Percentiles rank a stretch among this genome's conserved stretches.
Conservation (phyloP, 2,329 filamentous ascomycete species). For the Sporothrix brasiliensis region DNA sequence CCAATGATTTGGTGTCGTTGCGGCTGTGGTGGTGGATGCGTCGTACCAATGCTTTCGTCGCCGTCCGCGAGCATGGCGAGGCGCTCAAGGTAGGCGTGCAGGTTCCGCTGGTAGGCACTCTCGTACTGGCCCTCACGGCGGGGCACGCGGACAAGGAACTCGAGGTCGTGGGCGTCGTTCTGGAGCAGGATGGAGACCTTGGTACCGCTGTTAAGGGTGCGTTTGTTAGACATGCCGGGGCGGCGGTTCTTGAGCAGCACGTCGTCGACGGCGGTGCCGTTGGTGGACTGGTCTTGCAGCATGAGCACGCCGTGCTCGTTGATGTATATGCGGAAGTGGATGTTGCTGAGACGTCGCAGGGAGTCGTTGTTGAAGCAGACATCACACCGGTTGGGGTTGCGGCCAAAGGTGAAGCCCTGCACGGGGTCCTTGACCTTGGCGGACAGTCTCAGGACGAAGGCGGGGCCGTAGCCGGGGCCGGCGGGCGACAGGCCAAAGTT, state of each 20-base stretch:
- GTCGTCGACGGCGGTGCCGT: slow-evolving; percentile 85
- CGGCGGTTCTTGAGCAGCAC: slow-evolving; percentile 57
- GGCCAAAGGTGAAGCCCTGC: slow-evolving; percentile 83
- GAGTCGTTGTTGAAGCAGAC: slow-evolving; percentile 68
- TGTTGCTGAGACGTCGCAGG: slow-evolving; percentile 78
- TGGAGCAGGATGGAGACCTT: slow-evolving; percentile 70
- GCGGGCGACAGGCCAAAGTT: slow-evolving; percentile 56
- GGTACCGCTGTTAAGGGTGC: slow-evolving; percentile 72
- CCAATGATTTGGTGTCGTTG: slow-evolving; percentile 48
- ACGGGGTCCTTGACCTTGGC: slow-evolving; percentile 67
- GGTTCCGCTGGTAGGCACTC: slow-evolving; percentile 67
- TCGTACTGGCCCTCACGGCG: slow-evolving; percentile 68
- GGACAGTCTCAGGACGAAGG: slow-evolving; percentile 80
- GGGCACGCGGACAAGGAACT: slow-evolving; percentile 85
- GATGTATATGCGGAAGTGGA: slow-evolving; percentile 93
- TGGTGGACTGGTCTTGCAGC: slow-evolving; percentile 93
- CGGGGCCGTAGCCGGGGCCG: slow-evolving; percentile 57
- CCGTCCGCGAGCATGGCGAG: slow-evolving; percentile 41
- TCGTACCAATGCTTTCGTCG: background rate
- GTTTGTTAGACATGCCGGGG: slow-evolving; percentile 43
- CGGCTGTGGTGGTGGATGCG: background rate
- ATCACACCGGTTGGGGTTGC: slow-evolving; percentile 73
- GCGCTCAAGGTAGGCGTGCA: slow-evolving; percentile 65
- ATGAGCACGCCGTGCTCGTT: slow-evolving; percentile 86
- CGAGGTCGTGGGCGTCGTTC: slow-evolving; percentile 61